Conservation (phyloP, 2,329 filamentous ascomycete species). For the Volutella citrinella region DNA sequence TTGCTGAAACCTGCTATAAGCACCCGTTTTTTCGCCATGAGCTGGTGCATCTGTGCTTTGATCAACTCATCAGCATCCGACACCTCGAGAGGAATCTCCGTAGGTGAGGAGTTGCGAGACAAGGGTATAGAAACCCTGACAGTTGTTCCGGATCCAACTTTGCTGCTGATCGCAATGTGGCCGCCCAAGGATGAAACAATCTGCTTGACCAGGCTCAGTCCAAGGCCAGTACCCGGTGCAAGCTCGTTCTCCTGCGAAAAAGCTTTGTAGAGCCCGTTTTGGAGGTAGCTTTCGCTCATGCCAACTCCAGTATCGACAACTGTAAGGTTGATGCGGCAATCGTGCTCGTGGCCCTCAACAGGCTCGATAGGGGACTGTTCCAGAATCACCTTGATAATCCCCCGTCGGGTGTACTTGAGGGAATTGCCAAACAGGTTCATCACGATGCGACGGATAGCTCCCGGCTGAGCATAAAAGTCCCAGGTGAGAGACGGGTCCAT, state of each 20-base stretch:
- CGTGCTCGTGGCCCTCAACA: no score
- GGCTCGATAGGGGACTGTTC: no score
- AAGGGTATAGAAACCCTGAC: constrained; percentile 32
- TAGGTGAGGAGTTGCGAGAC: no score
- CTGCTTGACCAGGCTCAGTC: constrained; percentile 60
- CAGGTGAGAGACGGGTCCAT: constrained; percentile 46
- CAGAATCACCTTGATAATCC: constrained; percentile 29
- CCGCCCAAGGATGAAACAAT: constrained; percentile 60
- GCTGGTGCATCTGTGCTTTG: no score
- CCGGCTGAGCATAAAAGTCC: constrained; percentile 53
- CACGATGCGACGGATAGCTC: constrained; percentile 49
- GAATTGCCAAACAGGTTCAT: constrained; percentile 64
- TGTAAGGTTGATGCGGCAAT: constrained; percentile 32
- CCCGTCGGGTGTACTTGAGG: constrained; percentile 54
- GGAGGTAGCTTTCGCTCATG: constrained; percentile 62
- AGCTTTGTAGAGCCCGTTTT: constrained; percentile 59
- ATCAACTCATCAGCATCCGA: no score
- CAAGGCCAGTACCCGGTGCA: constrained; percentile 59
- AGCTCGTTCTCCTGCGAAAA: constrained; percentile 63
- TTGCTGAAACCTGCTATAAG: no score
- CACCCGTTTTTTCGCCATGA: no score
- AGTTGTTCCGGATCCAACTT: constrained; percentile 33
- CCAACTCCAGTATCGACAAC: constrained; percentile 65
- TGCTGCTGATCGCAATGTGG: constrained; percentile 53
- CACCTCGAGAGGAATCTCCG: no score